Evolutionary conservation across 805 yeast genomes (phyloP).

Genomic region (Candida chilensis): DNA sequence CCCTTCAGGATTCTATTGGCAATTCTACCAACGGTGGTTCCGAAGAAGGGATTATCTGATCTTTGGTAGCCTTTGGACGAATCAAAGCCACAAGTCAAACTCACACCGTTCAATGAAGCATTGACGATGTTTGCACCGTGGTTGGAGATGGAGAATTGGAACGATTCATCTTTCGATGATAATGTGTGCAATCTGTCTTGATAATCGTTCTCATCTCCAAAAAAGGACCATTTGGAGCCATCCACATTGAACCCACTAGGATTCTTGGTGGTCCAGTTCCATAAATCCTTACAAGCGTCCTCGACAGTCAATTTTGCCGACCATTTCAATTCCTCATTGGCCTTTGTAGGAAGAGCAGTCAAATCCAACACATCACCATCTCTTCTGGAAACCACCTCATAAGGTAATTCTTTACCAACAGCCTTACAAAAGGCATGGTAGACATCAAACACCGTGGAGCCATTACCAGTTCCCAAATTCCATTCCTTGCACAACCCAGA

Average conservation of each 20-base stretch:
- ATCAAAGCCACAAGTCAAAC: slow-evolving; percentile 29
- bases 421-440: slow-evolving; percentile 55
- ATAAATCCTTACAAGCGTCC: slow-evolving; percentile 61
- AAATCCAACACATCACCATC: slow-evolving; percentile 71
- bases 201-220: slow-evolving; percentile 10
- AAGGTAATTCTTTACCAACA: slow-evolving; percentile 56
- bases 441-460: slow-evolving; percentile 72
- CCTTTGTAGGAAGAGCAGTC: slow-evolving; percentile 64
- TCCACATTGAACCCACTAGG: slow-evolving; percentile 48
- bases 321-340: slow-evolving; percentile 62
- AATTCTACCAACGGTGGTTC: slow-evolving; percentile 57
- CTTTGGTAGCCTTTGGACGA: slow-evolving; percentile 15
- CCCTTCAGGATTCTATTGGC: slow-evolving; percentile 51
- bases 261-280: slow-evolving; percentile 69
- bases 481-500: slow-evolving; percentile 61
- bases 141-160: slow-evolving; percentile 33
- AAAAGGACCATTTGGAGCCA: slow-evolving; percentile 21
- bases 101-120: slow-evolving; percentile 24
- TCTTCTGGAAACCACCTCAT: slow-evolving; percentile 57
- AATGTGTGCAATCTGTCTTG: slow-evolving; percentile 23
- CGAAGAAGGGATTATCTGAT: slow-evolving; percentile 40
- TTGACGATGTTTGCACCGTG: slow-evolving; percentile 44
- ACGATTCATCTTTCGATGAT: slow-evolving; percentile 11
- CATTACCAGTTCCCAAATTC: slow-evolving; percentile 79
- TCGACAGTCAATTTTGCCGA: slow-evolving; percentile 43